Evolutionary conservation across 2,329 filamentous ascomycete species (phyloP), one percentile per base, ranked within the genome.

Genomic region (Aaosphaeria pasadenensis): DNA sequence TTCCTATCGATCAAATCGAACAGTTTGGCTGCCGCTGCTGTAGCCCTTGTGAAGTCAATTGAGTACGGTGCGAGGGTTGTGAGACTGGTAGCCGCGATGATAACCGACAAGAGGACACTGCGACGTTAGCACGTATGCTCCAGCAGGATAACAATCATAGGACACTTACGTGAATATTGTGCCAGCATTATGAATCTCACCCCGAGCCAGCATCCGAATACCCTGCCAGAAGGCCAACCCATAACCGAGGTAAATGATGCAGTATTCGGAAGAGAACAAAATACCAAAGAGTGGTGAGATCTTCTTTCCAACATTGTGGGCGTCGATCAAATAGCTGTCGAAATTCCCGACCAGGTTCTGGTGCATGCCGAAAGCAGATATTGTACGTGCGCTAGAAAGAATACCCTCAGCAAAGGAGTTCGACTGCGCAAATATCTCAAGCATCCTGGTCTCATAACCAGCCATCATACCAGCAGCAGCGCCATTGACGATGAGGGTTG

Each of bases 201-300:
- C 64, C 7, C 50, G 55, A 5, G 56, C 51, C 11, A 95, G 74
- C 66, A 86, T 95, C 44, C 71, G 64, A 43, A 72, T 69, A 11
- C 74, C 74, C 52, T 73, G 64, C 74, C 74, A 76, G 48, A 77
- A 77, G 0, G 74, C 71, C 11, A 77, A 56, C 53, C 42, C 90
- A 45, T 69, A 74, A 0, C 71, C 72, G 33, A 60, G 61, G 42
- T 71, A 68, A 2, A 74, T 61, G 32, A 71, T 67, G 58, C 75
- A 76, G 46, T 68, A 74, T 50, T 76, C 66, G 0, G 56, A 60
- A 1, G 67, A 73, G 51, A 74, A 76, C 5, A 77, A 46, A 1
- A 76, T 55, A 2, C 70, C 73, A 51, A 70, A 77, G 28, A 66
- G 64, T 0, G 68, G 63, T 1, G 67, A 72, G 53, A 76, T 77